Base-by-base conservation (phyloP, 106 monocot species). In the Cymbidium sinense region DNA sequence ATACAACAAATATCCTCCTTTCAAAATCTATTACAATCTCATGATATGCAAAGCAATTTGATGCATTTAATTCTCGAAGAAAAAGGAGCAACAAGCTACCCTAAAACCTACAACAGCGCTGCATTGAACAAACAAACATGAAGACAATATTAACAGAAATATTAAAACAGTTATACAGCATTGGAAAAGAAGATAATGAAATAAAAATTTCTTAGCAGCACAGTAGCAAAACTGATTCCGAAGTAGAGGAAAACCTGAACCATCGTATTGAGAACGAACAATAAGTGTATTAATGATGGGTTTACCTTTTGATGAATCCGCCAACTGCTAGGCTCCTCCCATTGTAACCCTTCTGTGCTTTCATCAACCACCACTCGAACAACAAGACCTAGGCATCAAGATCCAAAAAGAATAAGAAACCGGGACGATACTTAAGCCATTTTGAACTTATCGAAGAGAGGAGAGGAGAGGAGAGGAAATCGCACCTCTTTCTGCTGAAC, bases 351-450 rank as follows among this genome's bases (percentile, higher is more conserved):
- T 50, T 70, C 34, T 70, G 34, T 17, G 50, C 51, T 70, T 50
- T 70, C 21, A 50, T 34, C 50, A 79, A 51, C 79, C 79, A 79
- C 79, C 79, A 79, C 27, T 79, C 79, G 34, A 27, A 31, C 33
- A 79, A 50, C 50, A 52, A 79, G 50, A 79, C 79, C 79, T 79
- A 78, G 43, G 17, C 3, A 64, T 65, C 61, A 6, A 70, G 12
- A 67, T 27, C 25, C 27, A 23, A 12, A 13, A 31, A 17, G 23
- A 39, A 21, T 71, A 71, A 71, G 71, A 39, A 39, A 3, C 39
- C 20, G 21, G 1, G 71, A 1, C 37, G 71, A 37, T 7, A 36
- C 1, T 36, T 21, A 69, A 27, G 33, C 34, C 69, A 17, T 33
- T 33, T 69, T 71, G 10, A 35, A n/a, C 20, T 20, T 13, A 35